Evolutionary conservation across 1,139 yeast species (phyloP).

Genomic region (Geotrichum restrictum): DNA sequence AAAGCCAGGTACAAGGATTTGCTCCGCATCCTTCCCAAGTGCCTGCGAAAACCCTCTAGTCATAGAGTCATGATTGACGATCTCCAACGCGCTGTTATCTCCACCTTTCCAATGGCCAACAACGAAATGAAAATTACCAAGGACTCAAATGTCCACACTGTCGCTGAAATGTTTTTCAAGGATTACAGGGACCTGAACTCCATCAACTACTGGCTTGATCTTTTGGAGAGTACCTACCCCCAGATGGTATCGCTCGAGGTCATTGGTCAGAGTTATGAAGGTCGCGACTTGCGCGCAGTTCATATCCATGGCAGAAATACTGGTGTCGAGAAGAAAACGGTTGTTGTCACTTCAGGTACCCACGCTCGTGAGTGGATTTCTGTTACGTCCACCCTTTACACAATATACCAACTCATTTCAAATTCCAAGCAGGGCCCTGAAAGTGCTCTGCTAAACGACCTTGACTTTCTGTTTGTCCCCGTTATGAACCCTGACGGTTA

Average conservation of each 20-base stretch:
- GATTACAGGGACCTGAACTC: constrained; percentile 67
- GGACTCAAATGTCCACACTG: constrained; percentile 17
- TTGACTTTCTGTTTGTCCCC: constrained; percentile 76
- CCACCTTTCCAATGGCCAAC: constrained; percentile 27
- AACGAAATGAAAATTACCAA: constrained; percentile 8
- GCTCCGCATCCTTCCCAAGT: constrained; percentile 33
- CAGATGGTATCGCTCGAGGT: constrained; percentile 55
- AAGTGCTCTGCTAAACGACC: constrained; percentile 38
- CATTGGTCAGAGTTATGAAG: constrained; percentile 73
- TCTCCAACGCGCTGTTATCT: constrained; percentile 35
- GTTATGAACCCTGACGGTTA: constrained; percentile 90
- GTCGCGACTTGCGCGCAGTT: constrained; percentile 62
- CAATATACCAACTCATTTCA: constrained; percentile 53
- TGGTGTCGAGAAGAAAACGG: constrained; percentile 53
- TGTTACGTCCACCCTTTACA: constrained; percentile 62
- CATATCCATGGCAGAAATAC: constrained; percentile 51
- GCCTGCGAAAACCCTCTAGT: constrained; percentile 27
- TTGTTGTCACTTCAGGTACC: constrained; percentile 76
- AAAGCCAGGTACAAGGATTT: constrained; percentile 30
- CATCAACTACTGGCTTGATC: constrained; percentile 67
- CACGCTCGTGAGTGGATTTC: constrained; percentile 94
- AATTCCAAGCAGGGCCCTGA: constrained; percentile 38
- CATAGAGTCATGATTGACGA: constrained; percentile 33
- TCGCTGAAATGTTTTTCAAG: constrained; percentile 51
- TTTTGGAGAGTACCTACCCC: constrained; percentile 53